Percentiles rank a stretch among this genome's conserved stretches.
Conservation (phyloP, 164 flowering plant species). For the Stephania cephalantha region DNA sequence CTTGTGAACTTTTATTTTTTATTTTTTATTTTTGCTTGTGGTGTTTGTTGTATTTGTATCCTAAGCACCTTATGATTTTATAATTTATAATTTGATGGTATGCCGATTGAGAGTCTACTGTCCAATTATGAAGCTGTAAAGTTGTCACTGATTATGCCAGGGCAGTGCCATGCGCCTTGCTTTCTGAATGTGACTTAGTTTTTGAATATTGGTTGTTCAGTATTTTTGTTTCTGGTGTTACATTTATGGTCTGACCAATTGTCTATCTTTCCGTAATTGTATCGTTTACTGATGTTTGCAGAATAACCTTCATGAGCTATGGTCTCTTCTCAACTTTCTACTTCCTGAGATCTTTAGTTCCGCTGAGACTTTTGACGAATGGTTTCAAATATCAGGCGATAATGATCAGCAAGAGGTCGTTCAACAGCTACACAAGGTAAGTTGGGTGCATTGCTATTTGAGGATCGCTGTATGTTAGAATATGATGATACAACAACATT, state of each 20-base stretch:
- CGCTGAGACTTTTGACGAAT: constrained; percentile 98
- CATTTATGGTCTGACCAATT: not conserved
- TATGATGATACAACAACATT: not conserved
- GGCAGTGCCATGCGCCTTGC: not conserved
- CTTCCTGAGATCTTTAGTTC: constrained; percentile 97
- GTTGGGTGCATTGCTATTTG: not conserved
- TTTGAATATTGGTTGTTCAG: not conserved
- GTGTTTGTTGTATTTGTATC: not conserved
- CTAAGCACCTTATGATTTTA: not conserved
- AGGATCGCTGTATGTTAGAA: not conserved
- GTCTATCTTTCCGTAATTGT: not conserved
- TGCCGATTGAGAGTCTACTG: not conserved
- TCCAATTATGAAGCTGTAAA: not conserved
- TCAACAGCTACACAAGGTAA: constrained; percentile 97
- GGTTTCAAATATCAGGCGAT: constrained; percentile 99
- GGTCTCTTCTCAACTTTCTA: constrained; percentile 95
- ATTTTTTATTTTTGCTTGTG: not conserved
- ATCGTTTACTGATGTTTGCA: constrained; percentile 30
- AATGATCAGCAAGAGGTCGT: constrained; percentile 98
- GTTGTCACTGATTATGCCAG: not conserved
- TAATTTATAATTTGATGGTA: not conserved
- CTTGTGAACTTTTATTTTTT: not conserved
- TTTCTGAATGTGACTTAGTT: not conserved
- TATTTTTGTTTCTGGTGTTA: not conserved
- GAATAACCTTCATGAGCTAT: constrained; percentile 98